Conservation (phyloP, 1,284 basidiomycete genomes). For the Naganishia sp. region DNA sequence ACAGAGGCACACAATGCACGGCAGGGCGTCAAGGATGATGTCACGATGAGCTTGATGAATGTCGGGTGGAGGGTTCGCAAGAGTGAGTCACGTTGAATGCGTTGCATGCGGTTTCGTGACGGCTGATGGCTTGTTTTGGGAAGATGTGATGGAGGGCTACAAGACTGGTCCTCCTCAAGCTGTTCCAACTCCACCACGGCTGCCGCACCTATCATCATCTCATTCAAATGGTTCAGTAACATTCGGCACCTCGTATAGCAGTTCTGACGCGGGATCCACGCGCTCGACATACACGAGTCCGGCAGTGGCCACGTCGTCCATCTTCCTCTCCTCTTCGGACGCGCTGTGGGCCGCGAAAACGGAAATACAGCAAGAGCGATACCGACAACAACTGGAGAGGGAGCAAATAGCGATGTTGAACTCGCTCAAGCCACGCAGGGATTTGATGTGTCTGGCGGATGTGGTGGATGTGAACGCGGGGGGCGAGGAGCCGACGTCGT, state of each 20-base stretch:
- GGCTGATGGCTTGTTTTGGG: slow-evolving; percentile 34
- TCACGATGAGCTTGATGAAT: slow-evolving; percentile 27
- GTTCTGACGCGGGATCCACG: slow-evolving; percentile 13
- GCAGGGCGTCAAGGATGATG: slow-evolving; percentile 24
- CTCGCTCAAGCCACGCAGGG: slow-evolving; percentile 18
- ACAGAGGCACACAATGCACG: slow-evolving; percentile 18
- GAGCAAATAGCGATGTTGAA: slow-evolving; percentile 20
- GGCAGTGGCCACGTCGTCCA: slow-evolving; percentile 33
- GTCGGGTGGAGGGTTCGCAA: slow-evolving; percentile 18
- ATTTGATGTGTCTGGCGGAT: slow-evolving; percentile 24
- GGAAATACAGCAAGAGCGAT: not conserved
- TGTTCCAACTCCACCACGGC: slow-evolving; percentile 39
- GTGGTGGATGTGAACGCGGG: slow-evolving; percentile 16
- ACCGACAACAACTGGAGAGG: slow-evolving; percentile 2
- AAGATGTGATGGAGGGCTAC: slow-evolving; percentile 21
- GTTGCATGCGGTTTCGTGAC: not conserved
- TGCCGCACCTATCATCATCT: slow-evolving; percentile 36
- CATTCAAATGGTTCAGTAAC: slow-evolving; percentile 9
- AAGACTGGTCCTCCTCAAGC: slow-evolving; percentile 28
- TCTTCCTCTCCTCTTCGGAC: slow-evolving; percentile 34
- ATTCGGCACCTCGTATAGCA: not conserved
- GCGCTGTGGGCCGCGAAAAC: slow-evolving; percentile 48
- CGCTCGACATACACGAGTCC: slow-evolving; percentile 20
- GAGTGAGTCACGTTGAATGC: not conserved
- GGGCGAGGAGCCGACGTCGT: not conserved